These are phyloP conservation scores for Capronia epimyces DNA, from an alignment of 2,329 filamentous ascomycete species.

Conservation along the genomic window DNA sequence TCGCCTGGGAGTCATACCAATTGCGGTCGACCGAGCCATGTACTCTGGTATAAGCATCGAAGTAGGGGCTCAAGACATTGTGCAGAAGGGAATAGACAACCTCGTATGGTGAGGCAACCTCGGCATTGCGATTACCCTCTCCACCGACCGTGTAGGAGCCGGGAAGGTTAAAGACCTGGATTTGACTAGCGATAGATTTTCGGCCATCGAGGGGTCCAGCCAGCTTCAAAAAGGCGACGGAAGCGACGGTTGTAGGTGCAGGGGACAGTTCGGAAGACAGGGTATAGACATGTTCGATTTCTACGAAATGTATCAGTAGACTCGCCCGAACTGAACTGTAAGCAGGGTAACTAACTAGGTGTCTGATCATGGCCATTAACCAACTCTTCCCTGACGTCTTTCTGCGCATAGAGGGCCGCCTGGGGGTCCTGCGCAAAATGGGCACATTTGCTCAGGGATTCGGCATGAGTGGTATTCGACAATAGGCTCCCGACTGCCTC, in stretches of 20 bases:
- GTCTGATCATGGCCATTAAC: slow-evolving; percentile 33
- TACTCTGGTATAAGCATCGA: slow-evolving; percentile 88
- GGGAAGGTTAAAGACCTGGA: slow-evolving; percentile 88
- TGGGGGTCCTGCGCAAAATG: slow-evolving; percentile 87
- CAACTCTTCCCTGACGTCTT: slow-evolving; percentile 50
- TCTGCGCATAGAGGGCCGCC: slow-evolving; percentile 80
- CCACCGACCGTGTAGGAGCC: slow-evolving; percentile 52
- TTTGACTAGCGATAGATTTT: slow-evolving; percentile 76
- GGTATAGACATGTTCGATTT: slow-evolving; percentile 62
- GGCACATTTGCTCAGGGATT: slow-evolving; percentile 80
- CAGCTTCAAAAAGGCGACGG: slow-evolving; percentile 83
- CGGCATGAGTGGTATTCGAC: slow-evolving; percentile 62
- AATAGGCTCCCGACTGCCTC: slow-evolving; percentile 76
- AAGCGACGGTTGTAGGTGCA: slow-evolving; percentile 72
- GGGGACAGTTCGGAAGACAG: slow-evolving; percentile 77
- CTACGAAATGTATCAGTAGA: slow-evolving; percentile 12
- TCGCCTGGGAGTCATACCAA: slow-evolving; percentile 78
- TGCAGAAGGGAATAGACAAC: slow-evolving; percentile 88
- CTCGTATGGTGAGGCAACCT: slow-evolving; percentile 78
- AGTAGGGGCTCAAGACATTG: slow-evolving; percentile 87
- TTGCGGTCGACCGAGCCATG: slow-evolving; percentile 64
- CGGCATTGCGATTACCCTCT: slow-evolving; percentile 54
- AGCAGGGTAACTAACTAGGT: slow-evolving; percentile 19
- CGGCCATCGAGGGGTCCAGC: slow-evolving; percentile 79
- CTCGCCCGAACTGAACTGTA: slow-evolving; percentile 30